Conservation (phyloP, 306 rosid species). For the Comarum palustre region DNA sequence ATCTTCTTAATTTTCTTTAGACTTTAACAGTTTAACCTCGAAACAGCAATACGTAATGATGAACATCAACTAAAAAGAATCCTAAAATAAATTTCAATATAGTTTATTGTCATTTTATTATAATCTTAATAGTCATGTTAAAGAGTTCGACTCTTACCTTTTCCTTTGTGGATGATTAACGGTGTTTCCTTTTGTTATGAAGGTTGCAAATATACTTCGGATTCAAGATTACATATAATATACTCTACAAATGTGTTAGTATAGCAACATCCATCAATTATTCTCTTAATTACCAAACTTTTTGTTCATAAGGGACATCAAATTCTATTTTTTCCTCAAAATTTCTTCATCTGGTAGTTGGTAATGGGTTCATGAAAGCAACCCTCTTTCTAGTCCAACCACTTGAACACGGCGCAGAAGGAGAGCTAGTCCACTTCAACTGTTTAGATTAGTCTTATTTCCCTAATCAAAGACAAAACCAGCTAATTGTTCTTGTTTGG, state of each 20-base stretch:
- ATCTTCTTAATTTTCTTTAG: neutral
- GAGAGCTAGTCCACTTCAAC: constrained; percentile 6
- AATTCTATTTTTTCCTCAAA: neutral
- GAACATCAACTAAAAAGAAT: neutral
- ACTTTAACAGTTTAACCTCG: neutral
- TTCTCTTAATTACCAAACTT: constrained; percentile 1
- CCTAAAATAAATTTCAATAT: neutral
- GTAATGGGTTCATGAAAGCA: constrained; percentile 13
- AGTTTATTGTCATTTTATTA: neutral
- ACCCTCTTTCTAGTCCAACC: constrained; percentile 23
- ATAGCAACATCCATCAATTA: neutral
- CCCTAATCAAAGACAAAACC: constrained; percentile 17
- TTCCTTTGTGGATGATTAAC: neutral
- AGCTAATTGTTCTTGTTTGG: constrained; percentile 8
- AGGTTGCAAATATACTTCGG: neutral
- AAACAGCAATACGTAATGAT: neutral
- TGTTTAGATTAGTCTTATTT: neutral
- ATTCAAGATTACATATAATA: neutral
- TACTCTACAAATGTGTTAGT: neutral
- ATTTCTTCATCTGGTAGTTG: constrained; percentile 26
- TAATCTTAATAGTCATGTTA: neutral
- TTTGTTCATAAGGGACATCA: neutral
- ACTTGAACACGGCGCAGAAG: constrained; percentile 22
- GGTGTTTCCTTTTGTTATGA: neutral
- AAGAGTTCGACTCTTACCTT: neutral